A percentile compares a stretch with the other conserved stretches of the same genome.
Conservation (phyloP, 345 rosid species). For the Schrenkiella parvula region DNA sequence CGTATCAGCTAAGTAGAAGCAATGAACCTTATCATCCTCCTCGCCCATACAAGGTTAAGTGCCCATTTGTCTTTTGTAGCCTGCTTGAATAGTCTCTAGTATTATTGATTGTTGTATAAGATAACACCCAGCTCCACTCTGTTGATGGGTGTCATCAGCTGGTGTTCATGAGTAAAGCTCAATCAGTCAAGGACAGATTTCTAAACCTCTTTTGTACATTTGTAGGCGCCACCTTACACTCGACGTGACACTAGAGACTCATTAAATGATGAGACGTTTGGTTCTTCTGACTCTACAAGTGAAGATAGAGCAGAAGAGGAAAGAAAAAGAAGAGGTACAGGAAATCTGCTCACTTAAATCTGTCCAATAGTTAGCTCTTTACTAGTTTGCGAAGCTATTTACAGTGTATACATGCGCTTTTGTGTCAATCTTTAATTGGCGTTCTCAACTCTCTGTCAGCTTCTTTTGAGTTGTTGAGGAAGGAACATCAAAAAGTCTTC, state of each 20-base stretch:
- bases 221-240: constrained; percentile 68
- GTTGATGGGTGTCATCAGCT: constrained; percentile 11
- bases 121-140: constrained; percentile 16
- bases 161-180: constrained; percentile 3
- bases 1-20: constrained; percentile 53
- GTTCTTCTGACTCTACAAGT: constrained; percentile 66
- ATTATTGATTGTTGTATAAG: constrained; percentile 2
- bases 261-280: constrained; percentile 87
- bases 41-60: constrained; percentile 81
- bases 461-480: constrained; percentile 93
- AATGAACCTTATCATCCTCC: constrained; percentile 95
- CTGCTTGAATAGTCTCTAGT: neutral
- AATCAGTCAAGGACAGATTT: neutral
- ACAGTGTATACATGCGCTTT: constrained; percentile 8
- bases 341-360: constrained; percentile 2
- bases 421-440: constrained; percentile 15
- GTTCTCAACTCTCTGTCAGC: constrained; percentile 43
- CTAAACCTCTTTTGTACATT: constrained; percentile 23
- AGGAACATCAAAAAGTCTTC: constrained; percentile 82
- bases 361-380: neutral
- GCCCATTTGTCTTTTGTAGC: constrained; percentile 12
- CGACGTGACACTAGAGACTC: constrained; percentile 75
- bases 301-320: constrained; percentile 98
- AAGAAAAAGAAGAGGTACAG: constrained; percentile 85
- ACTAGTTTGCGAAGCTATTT: constrained; percentile 21